Percentiles rank a stretch among this genome's conserved stretches.
phyloP scores from a whole-genome alignment of 805 yeast species.

The Spencermartinsiella europaea region DNA sequence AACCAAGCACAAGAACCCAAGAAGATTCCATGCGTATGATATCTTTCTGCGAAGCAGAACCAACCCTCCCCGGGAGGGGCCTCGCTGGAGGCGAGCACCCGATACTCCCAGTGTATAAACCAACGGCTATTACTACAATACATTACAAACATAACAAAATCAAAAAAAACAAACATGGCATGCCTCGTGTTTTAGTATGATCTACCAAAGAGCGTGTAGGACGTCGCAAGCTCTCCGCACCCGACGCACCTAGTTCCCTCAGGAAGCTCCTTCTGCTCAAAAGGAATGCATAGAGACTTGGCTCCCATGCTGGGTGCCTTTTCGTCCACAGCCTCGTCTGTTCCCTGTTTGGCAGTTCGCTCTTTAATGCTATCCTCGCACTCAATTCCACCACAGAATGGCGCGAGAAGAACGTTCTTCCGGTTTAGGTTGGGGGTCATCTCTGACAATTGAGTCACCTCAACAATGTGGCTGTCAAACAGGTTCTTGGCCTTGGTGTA shows the following conservation, averaged over 20 bases:
- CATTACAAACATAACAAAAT: neutral
- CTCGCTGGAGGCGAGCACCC: no score
- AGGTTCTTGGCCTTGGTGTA: constrained; percentile 73
- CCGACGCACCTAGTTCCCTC: constrained; percentile 75
- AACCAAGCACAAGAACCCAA: no score
- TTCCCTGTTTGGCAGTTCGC: constrained; percentile 67
- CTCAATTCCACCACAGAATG: constrained; percentile 94
- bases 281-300: constrained; percentile 94
- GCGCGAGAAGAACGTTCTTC: constrained; percentile 85
- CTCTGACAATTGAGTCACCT: constrained; percentile 81
- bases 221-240: constrained; percentile 70
- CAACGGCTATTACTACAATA: neutral
- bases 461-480: constrained; percentile 77
- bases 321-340: constrained; percentile 87
- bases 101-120: no score
- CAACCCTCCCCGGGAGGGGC: no score
- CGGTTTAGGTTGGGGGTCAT: constrained; percentile 88
- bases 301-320: constrained; percentile 99
- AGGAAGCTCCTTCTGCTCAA: constrained; percentile 68
- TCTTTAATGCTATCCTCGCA: constrained; percentile 98
- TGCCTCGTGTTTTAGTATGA: constrained; percentile 72
- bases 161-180: neutral
- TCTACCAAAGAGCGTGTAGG: constrained; percentile 95
- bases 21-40: no score
- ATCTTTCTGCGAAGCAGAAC: no score